Conservation (phyloP, 495 filamentous ascomycete genomes). For the Penicillium egyptiacum region DNA sequence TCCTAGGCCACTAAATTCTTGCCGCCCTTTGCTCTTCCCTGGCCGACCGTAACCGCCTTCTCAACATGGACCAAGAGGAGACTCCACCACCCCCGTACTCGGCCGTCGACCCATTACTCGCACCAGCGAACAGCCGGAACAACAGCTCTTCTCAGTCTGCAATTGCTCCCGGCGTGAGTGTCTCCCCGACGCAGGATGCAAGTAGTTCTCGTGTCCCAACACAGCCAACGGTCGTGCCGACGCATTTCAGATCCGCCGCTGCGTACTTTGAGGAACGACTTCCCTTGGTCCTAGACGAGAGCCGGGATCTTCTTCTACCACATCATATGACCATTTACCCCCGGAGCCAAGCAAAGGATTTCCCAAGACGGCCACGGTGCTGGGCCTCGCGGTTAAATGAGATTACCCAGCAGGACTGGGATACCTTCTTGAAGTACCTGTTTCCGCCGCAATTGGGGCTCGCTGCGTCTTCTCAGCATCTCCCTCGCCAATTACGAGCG, state of each 20-base stretch:
- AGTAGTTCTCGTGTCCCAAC: constrained; percentile 21
- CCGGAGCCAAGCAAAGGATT: constrained; percentile 46
- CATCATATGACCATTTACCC: constrained; percentile 49
- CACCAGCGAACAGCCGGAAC: constrained; percentile 27
- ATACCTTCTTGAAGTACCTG: constrained; percentile 50
- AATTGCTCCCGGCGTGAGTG: constrained; percentile 24
- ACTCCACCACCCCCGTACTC: constrained; percentile 49
- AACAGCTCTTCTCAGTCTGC: constrained; percentile 16
- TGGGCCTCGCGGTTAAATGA: constrained; percentile 40
- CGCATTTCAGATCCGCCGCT: constrained; percentile 43
- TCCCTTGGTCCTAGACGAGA: constrained; percentile 27
- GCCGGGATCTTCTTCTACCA: constrained; percentile 28
- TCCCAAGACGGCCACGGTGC: constrained; percentile 47
- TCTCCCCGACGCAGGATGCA: constrained; percentile 16
- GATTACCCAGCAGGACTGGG: constrained; percentile 52
- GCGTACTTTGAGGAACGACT: constrained; percentile 49
- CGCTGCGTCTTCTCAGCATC: constrained; percentile 40
- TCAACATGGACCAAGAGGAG: constrained; percentile 44
- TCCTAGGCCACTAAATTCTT: constrained; percentile 8
- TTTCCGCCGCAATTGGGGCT: constrained; percentile 45
- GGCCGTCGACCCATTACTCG: constrained; percentile 41
- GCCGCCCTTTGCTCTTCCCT: constrained; percentile 1
- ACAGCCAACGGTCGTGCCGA: constrained; percentile 24
- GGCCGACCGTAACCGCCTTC: neutral
- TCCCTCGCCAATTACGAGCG: constrained; percentile 43